Evolutionary conservation across 2,329 filamentous ascomycete genomes (phyloP).

Genomic region (Cladophialophora immunda): DNA sequence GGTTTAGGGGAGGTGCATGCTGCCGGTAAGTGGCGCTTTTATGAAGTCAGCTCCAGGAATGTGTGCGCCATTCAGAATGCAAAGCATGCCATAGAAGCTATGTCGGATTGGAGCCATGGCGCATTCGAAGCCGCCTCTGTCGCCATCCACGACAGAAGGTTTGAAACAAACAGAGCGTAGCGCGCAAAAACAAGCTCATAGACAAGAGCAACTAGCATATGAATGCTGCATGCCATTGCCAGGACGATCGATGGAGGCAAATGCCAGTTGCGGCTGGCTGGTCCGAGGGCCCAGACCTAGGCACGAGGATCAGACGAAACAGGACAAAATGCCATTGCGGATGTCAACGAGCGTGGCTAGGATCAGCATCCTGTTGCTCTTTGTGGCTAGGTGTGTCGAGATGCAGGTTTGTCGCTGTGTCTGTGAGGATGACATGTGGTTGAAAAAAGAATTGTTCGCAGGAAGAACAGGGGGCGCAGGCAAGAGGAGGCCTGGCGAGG

Average conservation of each 20-base stretch:
- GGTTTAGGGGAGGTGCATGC: slow-evolving; percentile 7
- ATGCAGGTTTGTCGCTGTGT: background rate
- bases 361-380: background rate
- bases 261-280: slow-evolving; percentile 6
- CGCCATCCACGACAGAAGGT: slow-evolving; percentile 18
- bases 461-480: background rate
- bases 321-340: background rate
- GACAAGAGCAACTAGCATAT: slow-evolving; percentile 8
- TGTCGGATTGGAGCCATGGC: slow-evolving; percentile 4
- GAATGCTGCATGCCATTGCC: slow-evolving; percentile 28
- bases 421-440: slow-evolving; percentile 13
- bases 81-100: slow-evolving; percentile 25
- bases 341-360: background rate
- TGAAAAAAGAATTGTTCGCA: background rate
- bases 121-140: slow-evolving; percentile 11
- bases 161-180: slow-evolving; percentile 22
- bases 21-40: slow-evolving; percentile 19
- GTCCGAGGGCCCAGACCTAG: background rate
- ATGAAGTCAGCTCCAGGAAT: slow-evolving; percentile 15
- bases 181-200: slow-evolving; percentile 19
- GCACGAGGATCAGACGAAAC: background rate
- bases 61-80: slow-evolving; percentile 25
- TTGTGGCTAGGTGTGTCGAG: slow-evolving; percentile 7
- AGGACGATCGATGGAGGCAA: slow-evolving; percentile 6
- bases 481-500: background rate